Evolutionary conservation across 2,329 filamentous ascomycete genomes (phyloP), one percentile per base, ranked within the genome.

Genomic region (Diaporthe humulicola): DNA sequence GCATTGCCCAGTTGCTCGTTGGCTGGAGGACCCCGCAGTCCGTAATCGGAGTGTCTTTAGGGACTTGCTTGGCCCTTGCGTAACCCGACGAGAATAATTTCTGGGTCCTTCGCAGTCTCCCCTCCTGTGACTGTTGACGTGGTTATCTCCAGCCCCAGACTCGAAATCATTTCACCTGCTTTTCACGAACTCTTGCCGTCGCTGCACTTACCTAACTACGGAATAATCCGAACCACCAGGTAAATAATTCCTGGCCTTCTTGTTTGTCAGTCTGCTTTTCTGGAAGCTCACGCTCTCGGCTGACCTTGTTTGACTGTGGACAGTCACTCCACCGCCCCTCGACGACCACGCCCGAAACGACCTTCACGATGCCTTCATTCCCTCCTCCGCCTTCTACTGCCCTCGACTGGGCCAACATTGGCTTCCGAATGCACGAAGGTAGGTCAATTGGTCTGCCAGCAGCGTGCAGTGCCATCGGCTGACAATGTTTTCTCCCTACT

Each of bases 341-440:
- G 40, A 48, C 54, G 2, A 14, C 10, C 25, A 50, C 28, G 12
- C 30, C 30, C 30, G 5, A 25, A 8, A 54, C 36, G 15, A 48
- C 40, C 40, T 15, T 36, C 74, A 82, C 75, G 38, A 90, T 90
- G 88, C 80, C 87, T 71, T 76, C 86, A 52, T 96, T 96, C 81
- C 95, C 95, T 78, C 95, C 95, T 40, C 91, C 93, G 15, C 93
- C 94, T 4, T 91, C 94, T 79, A 91, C 91, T 81, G 93, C 93
- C 77, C 96, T 98, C 86, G 95, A 98, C 88, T 98, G 96, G 96
- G 91, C 90, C 83, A 93, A 98, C 81, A 91, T 98, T 78, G 96
- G 96, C 82, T 98, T 98, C 90, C 93, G 92, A 81, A 93, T 98
- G 79, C 94, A 95, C 78, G 95, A 98, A 89, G 94, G 95, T 95